Base-by-base conservation (phyloP, 2,329 filamentous ascomycete species). In the Trichophyton equinum region DNA sequence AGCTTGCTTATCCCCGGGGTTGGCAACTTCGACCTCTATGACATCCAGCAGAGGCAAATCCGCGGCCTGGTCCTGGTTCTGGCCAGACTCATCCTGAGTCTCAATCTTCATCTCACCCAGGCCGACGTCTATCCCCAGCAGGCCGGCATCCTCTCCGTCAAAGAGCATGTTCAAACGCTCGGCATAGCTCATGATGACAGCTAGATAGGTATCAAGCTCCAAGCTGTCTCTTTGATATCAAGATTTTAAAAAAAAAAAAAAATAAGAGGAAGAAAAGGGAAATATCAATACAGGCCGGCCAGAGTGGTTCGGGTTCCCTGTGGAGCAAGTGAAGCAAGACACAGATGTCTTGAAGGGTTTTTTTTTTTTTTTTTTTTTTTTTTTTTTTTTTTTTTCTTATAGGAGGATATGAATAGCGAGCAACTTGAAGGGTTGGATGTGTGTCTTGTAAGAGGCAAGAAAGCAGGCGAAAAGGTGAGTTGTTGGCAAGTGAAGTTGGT, bases 131-230 rank as follows among this genome's bases (percentile, higher is more conserved):
- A 40, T 5, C n/a, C 36, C 20, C 27, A 72, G 58, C 33, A 73
- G 64, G 9, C 55, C 53, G 36, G 65, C 62, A 53, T 73, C 68
- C 3, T 65, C 58, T 6, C 61, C 65, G 2, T 62, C 57, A 57
- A 74, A 72, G 44, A 73, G 67, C 30, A 73, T 57, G 27, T 64
- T 64, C 13, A 73, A 65, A 20, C 71, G 68, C 20, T 66, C 65
- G 27, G 15, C 15, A 38, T 58, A 61, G n/a, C 66, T 65, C 71
- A 72, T 72, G 33, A 8, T 36, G 49, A 55, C 30, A 11, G 13
- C 33, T 15, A 9, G 25, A 13, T 36, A 36, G 9, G 33, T 36
- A 36, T 36, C 11, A 9, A 36, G 33, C 1, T 36, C 33, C 2
- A 3, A 13, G 33, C 33, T 13, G 46, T 30, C 15, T 36, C 25